Percentiles rank a stretch among this genome's conserved stretches.
These are phyloP conservation scores for Leucocoprinus leucothites DNA, from an alignment of 768 basidiomycete species.

Conservation along the genomic window DNA sequence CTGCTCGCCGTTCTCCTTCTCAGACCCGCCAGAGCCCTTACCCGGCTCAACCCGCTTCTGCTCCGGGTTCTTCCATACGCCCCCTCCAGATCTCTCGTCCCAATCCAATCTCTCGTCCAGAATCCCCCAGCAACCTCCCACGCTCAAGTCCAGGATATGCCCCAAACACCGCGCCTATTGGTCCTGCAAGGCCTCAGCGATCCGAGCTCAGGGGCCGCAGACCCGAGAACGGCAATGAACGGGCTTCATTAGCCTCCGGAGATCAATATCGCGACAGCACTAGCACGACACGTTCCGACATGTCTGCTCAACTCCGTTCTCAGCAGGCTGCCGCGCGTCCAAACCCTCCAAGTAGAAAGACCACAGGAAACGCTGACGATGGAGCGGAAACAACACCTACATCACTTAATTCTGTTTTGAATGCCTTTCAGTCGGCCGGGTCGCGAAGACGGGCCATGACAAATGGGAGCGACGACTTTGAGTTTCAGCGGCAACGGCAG, in stretches of 20 bases:
- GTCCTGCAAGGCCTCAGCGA: conserved; percentile 63
- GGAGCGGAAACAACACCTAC: conserved; percentile 40
- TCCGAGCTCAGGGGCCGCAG: conserved; percentile 60
- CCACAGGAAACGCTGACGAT: conserved; percentile 30
- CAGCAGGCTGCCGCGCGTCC: conserved; percentile 13
- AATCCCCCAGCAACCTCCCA: conserved; percentile 42
- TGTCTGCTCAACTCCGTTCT: conserved; percentile 21
- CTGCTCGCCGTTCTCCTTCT: conserved; percentile 50
- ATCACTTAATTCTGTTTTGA: conserved; percentile 52
- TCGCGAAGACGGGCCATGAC: conserved; percentile 52
- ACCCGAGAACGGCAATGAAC: conserved; percentile 48
- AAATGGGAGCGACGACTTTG: conserved; percentile 49
- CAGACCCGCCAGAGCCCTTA: conserved; percentile 36
- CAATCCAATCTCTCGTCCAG: conserved; percentile 40
- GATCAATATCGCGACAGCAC: conserved; percentile 48
- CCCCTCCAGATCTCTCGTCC: conserved; percentile 63
- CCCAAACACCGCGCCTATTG: conserved; percentile 40
- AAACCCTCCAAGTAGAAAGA: conserved; percentile 24
- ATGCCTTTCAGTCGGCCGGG: conserved; percentile 69
- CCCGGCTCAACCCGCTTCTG: conserved; percentile 37
- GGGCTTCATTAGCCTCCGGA: conserved; percentile 39
- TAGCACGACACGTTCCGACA: conserved; percentile 46
- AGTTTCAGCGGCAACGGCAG: conserved; percentile 56
- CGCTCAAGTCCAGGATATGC: conserved; percentile 34
- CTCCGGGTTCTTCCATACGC: too few species aligned